These are phyloP conservation scores for Axilococcus clingmanii DNA, from an alignment of 139 green algal species.

Conservation along the genomic window DNA sequence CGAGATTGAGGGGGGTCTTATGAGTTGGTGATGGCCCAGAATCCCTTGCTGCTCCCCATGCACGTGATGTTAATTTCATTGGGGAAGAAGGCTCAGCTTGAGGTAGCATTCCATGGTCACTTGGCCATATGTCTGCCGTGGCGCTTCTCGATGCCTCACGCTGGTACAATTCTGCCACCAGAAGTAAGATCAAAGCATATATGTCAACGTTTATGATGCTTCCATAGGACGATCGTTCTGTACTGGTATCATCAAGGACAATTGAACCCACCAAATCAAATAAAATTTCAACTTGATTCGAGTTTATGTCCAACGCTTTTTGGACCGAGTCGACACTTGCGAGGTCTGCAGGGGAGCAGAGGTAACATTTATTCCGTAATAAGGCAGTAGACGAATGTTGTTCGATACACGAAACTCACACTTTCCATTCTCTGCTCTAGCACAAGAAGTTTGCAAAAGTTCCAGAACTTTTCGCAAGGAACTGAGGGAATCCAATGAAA, in stretches of 20 bases:
- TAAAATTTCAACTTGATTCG: conserved; percentile 11
- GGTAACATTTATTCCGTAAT: too few relatives aligned
- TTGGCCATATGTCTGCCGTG: conserved; percentile 63
- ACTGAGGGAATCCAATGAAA: too few relatives aligned
- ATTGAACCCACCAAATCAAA: conserved; percentile 16
- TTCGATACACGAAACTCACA: too few relatives aligned
- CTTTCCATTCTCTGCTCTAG: too few relatives aligned
- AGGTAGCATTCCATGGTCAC: neutral
- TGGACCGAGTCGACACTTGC: conserved; percentile 5
- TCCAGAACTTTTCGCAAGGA: too few relatives aligned
- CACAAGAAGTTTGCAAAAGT: too few relatives aligned
- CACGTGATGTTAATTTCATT: conserved; percentile 9
- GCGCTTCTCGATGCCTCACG: conserved; percentile 49
- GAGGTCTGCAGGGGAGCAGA: too few relatives aligned
- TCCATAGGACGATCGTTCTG: neutral
- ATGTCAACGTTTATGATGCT: conserved; percentile 20
- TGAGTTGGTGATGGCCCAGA: neutral
- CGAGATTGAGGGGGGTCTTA: conserved; percentile 21
- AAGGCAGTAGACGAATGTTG: too few relatives aligned
- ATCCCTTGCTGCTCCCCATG: conserved; percentile 11
- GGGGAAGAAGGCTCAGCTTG: conserved; percentile 18
- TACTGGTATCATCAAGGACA: neutral
- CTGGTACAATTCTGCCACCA: conserved; percentile 59
- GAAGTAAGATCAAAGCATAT: conserved; percentile 56
- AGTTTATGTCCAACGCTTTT: conserved; percentile 6